These are phyloP conservation scores for Arthrocladium fulminans DNA, from an alignment of 2,329 filamentous ascomycete genomes.

Conservation along the genomic window DNA sequence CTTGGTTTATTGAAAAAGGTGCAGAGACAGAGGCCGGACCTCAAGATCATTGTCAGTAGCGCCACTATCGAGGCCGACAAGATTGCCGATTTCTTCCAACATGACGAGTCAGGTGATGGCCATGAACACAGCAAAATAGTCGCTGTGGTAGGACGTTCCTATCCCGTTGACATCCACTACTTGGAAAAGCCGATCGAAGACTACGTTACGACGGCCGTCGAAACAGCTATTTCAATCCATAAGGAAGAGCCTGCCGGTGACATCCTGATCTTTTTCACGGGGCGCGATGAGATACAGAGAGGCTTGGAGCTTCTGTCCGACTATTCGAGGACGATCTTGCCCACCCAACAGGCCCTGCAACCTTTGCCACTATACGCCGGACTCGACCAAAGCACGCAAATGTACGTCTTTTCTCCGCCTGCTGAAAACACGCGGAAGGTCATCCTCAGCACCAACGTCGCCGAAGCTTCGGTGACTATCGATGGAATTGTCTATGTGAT, in stretches of 20 bases:
- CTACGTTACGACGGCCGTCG: conserved; percentile 74
- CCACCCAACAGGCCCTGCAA: conserved; percentile 52
- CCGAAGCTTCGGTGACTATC: conserved; percentile 91
- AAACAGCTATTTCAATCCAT: conserved; percentile 82
- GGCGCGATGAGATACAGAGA: conserved; percentile 82
- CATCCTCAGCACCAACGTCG: conserved; percentile 89
- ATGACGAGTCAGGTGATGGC: conserved; percentile 26
- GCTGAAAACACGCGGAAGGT: conserved; percentile 79
- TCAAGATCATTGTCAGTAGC: conserved; percentile 85
- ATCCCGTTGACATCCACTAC: conserved; percentile 80
- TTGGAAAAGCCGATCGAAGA: conserved; percentile 69
- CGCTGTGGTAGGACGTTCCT: conserved; percentile 77
- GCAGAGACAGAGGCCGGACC: conserved; percentile 63
- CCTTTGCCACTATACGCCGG: conserved; percentile 81
- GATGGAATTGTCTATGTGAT: conserved; percentile 85
- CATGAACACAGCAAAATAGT: conserved; percentile 55
- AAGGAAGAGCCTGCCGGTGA: conserved; percentile 71
- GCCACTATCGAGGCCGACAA: conserved; percentile 85
- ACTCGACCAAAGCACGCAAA: conserved; percentile 80
- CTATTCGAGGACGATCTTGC: conserved; percentile 54
- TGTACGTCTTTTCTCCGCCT: conserved; percentile 84
- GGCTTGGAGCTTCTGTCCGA: conserved; percentile 73
- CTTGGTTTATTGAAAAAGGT: conserved; percentile 90
- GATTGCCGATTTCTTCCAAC: conserved; percentile 69
- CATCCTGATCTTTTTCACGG: conserved; percentile 83